Conservation (phyloP, 2,329 filamentous ascomycete species). For the Ophidiomyces ophidiicola region DNA sequence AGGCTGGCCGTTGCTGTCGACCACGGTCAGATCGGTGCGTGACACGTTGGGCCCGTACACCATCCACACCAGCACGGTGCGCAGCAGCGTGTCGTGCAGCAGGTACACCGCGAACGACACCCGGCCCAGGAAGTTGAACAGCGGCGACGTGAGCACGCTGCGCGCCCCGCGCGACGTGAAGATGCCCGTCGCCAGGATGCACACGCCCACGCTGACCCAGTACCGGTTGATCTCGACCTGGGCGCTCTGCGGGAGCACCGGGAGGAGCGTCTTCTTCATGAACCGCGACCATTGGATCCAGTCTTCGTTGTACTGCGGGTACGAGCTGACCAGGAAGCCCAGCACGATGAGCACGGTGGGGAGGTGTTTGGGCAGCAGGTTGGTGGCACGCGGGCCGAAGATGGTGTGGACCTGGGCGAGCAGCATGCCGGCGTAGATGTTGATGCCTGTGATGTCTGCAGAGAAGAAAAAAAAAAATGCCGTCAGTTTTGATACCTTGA, state of each 20-base stretch:
- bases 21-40: not conserved
- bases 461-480: not conserved
- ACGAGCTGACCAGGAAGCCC: constrained; percentile 18
- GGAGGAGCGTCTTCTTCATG: constrained; percentile 13
- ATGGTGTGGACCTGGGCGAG: constrained; percentile 20
- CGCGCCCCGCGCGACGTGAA: constrained; percentile 18
- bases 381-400: constrained; percentile 15
- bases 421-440: constrained; percentile 20
- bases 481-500: too few species aligned
- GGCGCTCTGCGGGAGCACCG: constrained; percentile 15
- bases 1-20: constrained; percentile 10
- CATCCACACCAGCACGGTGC: constrained; percentile 19
- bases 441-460: constrained; percentile 18
- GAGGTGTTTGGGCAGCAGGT: constrained; percentile 15
- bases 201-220: constrained; percentile 18
- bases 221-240: constrained; percentile 17
- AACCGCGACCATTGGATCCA: constrained; percentile 18
- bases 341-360: constrained; percentile 17
- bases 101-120: constrained; percentile 22
- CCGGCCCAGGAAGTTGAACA: constrained; percentile 21
- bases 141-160: constrained; percentile 13
- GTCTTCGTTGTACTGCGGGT: constrained; percentile 18
- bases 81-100: constrained; percentile 19
- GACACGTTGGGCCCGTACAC: constrained; percentile 15
- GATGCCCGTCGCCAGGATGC: constrained; percentile 17